A percentile compares a stretch with the other conserved stretches of the same genome.
Conservation (phyloP, 305 asterid genomes). For the Rubia balearica region DNA sequence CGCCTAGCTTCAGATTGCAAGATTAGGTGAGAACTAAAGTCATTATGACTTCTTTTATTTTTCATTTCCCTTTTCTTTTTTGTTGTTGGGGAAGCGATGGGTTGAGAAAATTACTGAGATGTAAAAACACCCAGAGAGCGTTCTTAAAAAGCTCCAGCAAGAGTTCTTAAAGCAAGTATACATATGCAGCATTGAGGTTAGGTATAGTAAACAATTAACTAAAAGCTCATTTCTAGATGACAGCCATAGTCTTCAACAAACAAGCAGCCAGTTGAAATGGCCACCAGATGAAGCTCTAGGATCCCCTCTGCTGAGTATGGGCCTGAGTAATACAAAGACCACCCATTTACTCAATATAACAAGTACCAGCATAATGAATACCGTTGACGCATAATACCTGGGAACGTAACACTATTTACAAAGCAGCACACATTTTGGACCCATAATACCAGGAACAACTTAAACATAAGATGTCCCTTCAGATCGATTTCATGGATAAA, state of each 20-base stretch:
- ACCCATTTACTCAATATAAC: slow-evolving; percentile 24
- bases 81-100: neutral
- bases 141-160: neutral
- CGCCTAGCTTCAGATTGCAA: neutral
- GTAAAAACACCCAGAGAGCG: neutral
- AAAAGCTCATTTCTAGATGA: slow-evolving; percentile 27
- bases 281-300: slow-evolving; percentile 44
- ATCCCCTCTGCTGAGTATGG: slow-evolving; percentile 36
- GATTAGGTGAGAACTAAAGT: neutral
- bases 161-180: neutral
- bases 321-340: slow-evolving; percentile 47
- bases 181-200: slow-evolving; percentile 6
- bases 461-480: neutral
- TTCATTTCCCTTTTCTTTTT: neutral
- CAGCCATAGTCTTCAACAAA: slow-evolving; percentile 29
- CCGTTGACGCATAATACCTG: slow-evolving; percentile 22
- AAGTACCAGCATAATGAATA: slow-evolving; percentile 16
- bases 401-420: slow-evolving; percentile 14
- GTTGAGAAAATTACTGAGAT: neutral
- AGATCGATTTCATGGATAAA: neutral
- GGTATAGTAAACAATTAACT: slow-evolving; percentile 17
- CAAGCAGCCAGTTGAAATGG: slow-evolving; percentile 32
- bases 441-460: neutral
- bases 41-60: neutral
- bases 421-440: slow-evolving; percentile 7